Evolutionary conservation across 257 asterid genomes (phyloP).

Genomic region (Mitragyna speciosa): DNA sequence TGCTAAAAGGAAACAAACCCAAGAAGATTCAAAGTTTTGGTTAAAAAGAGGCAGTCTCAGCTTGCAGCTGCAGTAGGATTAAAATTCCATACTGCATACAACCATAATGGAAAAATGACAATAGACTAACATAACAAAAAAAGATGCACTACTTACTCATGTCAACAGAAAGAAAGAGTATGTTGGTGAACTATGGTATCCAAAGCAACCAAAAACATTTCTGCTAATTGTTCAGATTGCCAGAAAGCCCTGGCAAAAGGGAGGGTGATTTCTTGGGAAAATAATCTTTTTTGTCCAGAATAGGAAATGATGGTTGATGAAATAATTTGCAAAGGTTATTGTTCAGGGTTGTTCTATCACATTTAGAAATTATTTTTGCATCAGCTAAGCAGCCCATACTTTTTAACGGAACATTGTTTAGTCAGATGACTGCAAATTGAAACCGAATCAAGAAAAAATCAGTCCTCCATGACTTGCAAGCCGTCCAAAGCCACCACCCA

Average conservation of each 20-base stretch:
- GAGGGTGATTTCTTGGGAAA: neutral
- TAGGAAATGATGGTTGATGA: constrained; percentile 15
- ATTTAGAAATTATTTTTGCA: neutral
- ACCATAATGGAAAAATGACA: neutral
- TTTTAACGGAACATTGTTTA: neutral
- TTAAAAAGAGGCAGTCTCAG: neutral
- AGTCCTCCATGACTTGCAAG: neutral
- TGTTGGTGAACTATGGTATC: neutral
- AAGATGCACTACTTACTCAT: neutral
- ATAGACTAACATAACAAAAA: neutral
- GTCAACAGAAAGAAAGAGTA: no score
- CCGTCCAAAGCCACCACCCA: neutral
- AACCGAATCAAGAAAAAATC: neutral
- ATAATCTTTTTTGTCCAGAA: constrained; percentile 1
- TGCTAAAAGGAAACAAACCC: no score
- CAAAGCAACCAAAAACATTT: neutral
- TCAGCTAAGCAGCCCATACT: neutral
- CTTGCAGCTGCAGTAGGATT: neutral
- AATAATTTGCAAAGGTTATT: neutral
- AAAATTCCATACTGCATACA: neutral
- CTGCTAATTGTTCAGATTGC: neutral
- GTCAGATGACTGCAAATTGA: neutral
- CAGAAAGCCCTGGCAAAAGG: neutral
- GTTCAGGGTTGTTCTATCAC: neutral
- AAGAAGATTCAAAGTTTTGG: no score